phyloP scores from a whole-genome alignment of 176 grass and related monocot genomes.

The Ensete glaucum region DNA sequence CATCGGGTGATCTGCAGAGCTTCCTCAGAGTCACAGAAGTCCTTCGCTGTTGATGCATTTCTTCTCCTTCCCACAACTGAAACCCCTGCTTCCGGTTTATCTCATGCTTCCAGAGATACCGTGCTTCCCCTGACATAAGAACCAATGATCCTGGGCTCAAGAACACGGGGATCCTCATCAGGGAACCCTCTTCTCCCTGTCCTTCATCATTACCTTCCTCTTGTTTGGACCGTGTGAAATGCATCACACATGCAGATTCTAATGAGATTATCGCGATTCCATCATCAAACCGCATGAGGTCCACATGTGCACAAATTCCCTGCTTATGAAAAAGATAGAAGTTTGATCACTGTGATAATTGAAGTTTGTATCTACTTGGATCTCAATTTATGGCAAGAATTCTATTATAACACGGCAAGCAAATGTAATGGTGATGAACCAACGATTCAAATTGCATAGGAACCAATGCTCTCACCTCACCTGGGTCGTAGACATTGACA shows the following conservation, averaged over 20 bases:
- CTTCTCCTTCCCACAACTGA: constrained; percentile 48
- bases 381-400: neutral
- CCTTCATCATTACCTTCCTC: neutral
- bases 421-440: neutral
- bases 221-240: constrained; percentile 31
- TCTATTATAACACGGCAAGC: neutral
- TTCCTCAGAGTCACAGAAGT: constrained; percentile 64
- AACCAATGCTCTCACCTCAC: constrained; percentile 48
- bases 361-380: too few relatives aligned
- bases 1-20: constrained; percentile 21
- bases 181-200: neutral
- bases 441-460: neutral
- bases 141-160: constrained; percentile 68
- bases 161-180: constrained; percentile 26
- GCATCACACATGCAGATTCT: constrained; percentile 66
- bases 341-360: too few relatives aligned
- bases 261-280: constrained; percentile 76
- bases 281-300: constrained; percentile 80
- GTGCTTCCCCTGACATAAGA: constrained; percentile 61
- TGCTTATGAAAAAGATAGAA: constrained; percentile 5
- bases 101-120: constrained; percentile 75
- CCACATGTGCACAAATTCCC: constrained; percentile 86
- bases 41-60: constrained; percentile 38
- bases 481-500: constrained; percentile 74
- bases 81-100: constrained; percentile 58